These are phyloP conservation scores for Jasminum sambac DNA, from an alignment of 257 asterid genomes.

Conservation along the genomic window DNA sequence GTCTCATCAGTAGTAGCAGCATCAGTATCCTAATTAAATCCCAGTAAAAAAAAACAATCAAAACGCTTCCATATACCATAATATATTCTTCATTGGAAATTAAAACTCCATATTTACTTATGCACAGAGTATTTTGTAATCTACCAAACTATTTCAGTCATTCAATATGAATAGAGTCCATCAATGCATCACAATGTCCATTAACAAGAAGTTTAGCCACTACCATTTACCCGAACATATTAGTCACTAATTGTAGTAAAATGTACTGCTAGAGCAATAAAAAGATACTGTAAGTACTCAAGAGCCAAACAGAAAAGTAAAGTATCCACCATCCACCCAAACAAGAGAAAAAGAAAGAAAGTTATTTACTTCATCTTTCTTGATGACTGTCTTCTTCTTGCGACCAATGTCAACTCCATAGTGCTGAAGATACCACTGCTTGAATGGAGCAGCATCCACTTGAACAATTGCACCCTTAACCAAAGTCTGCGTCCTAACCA, in stretches of 20 bases:
- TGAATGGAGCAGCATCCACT: constrained; percentile 83
- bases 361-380: constrained; percentile 59
- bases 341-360: not conserved
- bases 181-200: not conserved
- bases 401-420: constrained; percentile 84
- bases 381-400: constrained; percentile 61
- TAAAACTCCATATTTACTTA: no score
- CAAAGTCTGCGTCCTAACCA: constrained; percentile 72
- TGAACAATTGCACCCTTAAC: constrained; percentile 76
- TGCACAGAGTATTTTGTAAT: no score
- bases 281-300: not conserved
- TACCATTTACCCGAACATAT: not conserved
- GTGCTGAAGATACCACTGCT: constrained; percentile 81
- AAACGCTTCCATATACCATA: not conserved
- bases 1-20: constrained; percentile 46
- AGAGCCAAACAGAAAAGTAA: not conserved
- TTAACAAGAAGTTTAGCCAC: not conserved
- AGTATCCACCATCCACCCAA: not conserved
- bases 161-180: no score
- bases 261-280: not conserved
- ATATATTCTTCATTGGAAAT: not conserved
- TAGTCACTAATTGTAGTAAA: not conserved
- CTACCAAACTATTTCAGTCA: no score
- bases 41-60: not conserved
- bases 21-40: constrained; percentile 42